Base-by-base conservation (phyloP, 352 stramenopile genomes). In the Pythium aristosporum region DNA sequence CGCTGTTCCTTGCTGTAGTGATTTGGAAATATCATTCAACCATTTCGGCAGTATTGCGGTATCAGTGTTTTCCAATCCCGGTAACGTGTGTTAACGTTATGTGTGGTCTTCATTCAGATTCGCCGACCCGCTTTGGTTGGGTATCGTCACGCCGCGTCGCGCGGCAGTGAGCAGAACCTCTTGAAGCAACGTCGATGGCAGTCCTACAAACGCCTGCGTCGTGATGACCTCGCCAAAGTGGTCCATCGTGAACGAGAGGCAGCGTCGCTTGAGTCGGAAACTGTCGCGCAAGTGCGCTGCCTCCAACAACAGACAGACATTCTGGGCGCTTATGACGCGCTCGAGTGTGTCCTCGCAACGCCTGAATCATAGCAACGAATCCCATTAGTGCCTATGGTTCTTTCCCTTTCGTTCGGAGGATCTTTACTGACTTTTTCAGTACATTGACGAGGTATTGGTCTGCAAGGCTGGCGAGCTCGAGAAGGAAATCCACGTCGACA, bases 391-490 rank as follows among this genome's bases (percentile, higher is more conserved):
- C 25, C 25, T 30, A 2, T 37, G 18, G 23, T 37, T 39, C 23
- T 36, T 46, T 23, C 18, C 42, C 1, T 55, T 18, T 11, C 13
- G 8, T 23, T 23, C 11, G 43, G 43, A 56, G 7, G 25, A 30
- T 30, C 25, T 39, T 2, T 54, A 59, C 65, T 11, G 63, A 90
- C 85, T 69, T 77, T 61, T 73, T 75, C 52, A 95, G 71, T 32
- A 65, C 79, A 20, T 67, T 50, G 11, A 94, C 76, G 12, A 97
- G 74, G 62, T 91, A 97, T 68, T 96, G 90, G 49, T 97, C 87
- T n/a, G 87, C 82, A 7, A 96, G 41, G 6, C 75, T 73, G 16
- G 94, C 70, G 18, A 97, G 70, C 56, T 97, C 86, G 4, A 97
- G 73, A 23, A 82, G 42, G 59, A 96, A 94, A 16, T 93, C 85